Conservation (phyloP, 306 rosid species). For the Vigna radiata region DNA sequence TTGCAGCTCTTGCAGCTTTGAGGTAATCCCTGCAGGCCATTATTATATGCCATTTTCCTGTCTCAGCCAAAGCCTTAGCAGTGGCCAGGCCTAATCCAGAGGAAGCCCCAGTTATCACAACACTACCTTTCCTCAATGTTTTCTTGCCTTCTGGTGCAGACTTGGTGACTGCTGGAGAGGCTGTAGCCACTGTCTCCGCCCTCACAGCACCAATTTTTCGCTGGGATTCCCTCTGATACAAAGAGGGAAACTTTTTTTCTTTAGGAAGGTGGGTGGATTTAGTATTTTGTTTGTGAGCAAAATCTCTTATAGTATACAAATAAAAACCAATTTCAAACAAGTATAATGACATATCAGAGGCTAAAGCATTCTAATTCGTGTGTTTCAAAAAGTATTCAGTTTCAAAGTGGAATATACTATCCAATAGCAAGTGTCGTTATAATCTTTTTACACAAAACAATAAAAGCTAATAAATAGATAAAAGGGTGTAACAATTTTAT, state of each 20-base stretch:
- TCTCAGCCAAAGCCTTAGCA: slow-evolving; percentile 94
- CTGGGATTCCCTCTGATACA: slow-evolving; percentile 61
- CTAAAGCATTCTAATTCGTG: slow-evolving; percentile 17
- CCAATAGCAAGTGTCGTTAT: no score
- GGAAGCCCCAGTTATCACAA: slow-evolving; percentile 90
- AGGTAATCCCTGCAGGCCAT: slow-evolving; percentile 99
- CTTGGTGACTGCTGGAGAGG: slow-evolving; percentile 65
- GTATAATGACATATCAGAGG: background rate
- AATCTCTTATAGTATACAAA: slow-evolving; percentile 5
- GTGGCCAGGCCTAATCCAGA: slow-evolving; percentile 98
- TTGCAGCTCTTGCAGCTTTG: slow-evolving; percentile 95
- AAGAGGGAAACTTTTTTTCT: background rate
- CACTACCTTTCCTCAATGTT: slow-evolving; percentile 88
- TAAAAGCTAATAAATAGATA: background rate
- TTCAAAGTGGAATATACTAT: background rate
- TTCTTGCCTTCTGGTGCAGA: slow-evolving; percentile 83
- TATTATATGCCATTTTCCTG: slow-evolving; percentile 95
- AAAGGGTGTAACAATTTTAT: background rate
- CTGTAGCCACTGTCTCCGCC: slow-evolving; percentile 72
- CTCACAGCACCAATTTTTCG: slow-evolving; percentile 58
- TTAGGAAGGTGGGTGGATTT: background rate
- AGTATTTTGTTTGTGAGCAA: slow-evolving; percentile 22
- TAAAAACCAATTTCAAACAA: slow-evolving; percentile 20
- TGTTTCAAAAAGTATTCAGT: background rate
- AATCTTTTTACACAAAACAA: background rate